Base-by-base conservation (phyloP, 768 basidiomycete species). In the Podaxis sp. region DNA sequence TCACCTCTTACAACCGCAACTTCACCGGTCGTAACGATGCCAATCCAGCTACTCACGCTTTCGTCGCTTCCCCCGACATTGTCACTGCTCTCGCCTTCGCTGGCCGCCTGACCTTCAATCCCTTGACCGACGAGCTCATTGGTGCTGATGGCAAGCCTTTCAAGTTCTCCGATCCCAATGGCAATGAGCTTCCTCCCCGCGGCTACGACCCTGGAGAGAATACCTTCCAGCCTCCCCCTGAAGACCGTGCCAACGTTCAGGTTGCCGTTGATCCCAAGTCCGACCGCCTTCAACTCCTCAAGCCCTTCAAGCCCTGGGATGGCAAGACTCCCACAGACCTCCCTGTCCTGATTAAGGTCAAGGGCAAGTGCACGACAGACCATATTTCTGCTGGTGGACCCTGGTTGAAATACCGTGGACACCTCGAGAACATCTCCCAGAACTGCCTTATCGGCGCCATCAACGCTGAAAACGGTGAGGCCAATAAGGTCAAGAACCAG, bases 1-100 rank as follows among this genome's bases (percentile, higher is more conserved):
- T 99, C 77, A 96, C 96, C 55, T 98, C 95, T 18, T 99, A 99
- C 86, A 99, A 99, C 88, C 95, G 97, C 74, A 99, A 99, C 88
- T 99, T 99, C 82, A 98, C 97, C 66, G 97, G 96, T 61, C 94
- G 97, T 72, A 99, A 99, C 76, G 97, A 98, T 70, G 95, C 97
- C 68, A 98, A 99, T 86, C 95, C 96, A 21, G 95, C 95, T 63
- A 99, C 97, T 35, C 97, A 98, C 76, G 92, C 93, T 52, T 96
- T 95, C 70, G 93, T 96, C 69, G 89, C 93, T 42, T 94, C 93
- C 36, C 93, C 92, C 46, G 92, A 97, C 69, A 79, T 99, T 72
- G 96, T 98, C 73, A 98, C 96, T 66, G 97, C 97, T 62, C 88
- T 99, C 82, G 86, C 91, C 61, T 98, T 97, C 76, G 93, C 92